phyloP scores from a whole-genome alignment of 2,329 filamentous ascomycete species.

The Fusarium piperis region DNA sequence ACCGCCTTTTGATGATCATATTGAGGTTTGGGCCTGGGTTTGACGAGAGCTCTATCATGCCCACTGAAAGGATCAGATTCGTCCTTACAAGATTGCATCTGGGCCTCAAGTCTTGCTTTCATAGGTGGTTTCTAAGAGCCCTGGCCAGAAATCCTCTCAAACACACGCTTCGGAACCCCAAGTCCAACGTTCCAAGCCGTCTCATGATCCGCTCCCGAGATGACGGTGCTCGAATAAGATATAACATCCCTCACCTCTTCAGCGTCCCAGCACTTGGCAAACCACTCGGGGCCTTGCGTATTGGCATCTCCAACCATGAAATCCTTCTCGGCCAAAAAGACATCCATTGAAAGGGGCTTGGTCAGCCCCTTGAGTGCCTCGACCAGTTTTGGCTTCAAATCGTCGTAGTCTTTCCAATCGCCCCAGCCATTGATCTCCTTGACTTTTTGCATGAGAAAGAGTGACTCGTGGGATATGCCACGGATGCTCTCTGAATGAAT shows the following conservation, averaged over 20 bases:
- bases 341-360: neutral
- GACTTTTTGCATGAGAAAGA: constrained; percentile 25
- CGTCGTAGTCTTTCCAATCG: constrained; percentile 19
- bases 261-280: constrained; percentile 10
- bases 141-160: neutral
- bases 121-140: neutral
- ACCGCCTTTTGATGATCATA: neutral
- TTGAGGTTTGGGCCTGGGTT: neutral
- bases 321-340: constrained; percentile 22
- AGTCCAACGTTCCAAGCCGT: constrained; percentile 13
- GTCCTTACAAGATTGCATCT: neutral
- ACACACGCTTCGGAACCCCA: constrained; percentile 1
- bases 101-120: no score
- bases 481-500: constrained; percentile 3
- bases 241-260: neutral
- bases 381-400: neutral
- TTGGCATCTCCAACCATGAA: constrained; percentile 9
- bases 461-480: constrained; percentile 8
- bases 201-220: constrained; percentile 3
- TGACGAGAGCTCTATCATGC: neutral
- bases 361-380: neutral
- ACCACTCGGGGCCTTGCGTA: neutral
- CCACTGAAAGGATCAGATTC: neutral
- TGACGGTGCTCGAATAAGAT: neutral
- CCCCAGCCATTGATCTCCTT: constrained; percentile 2